Evolutionary conservation across 768 basidiomycete species (phyloP).

Genomic region (Lactarius psammicola): DNA sequence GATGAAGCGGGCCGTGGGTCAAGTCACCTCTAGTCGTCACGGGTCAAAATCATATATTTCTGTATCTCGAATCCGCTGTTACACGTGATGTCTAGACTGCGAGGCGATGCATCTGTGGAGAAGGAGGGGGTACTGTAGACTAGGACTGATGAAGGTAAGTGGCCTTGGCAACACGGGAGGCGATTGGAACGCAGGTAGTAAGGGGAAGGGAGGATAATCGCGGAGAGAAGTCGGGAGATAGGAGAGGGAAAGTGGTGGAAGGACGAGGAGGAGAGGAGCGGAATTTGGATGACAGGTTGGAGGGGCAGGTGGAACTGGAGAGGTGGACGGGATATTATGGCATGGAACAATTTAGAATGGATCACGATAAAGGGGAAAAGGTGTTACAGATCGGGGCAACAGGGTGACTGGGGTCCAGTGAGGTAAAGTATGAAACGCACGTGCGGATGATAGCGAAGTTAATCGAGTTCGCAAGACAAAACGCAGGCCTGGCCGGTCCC

Average conservation of each 20-base stretch:
- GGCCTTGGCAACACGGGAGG: background rate
- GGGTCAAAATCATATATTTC: too few relatives aligned
- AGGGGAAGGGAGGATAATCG: background rate
- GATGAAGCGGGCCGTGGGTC: background rate
- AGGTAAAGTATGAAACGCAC: slow-evolving; percentile 3
- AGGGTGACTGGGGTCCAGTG: slow-evolving; percentile 1
- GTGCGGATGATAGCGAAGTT: background rate
- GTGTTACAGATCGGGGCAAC: background rate
- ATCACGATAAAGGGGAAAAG: background rate
- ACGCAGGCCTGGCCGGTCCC: background rate
- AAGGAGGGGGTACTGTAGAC: background rate
- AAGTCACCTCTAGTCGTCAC: too few relatives aligned
- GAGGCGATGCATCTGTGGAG: too few relatives aligned
- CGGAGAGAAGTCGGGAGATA: background rate
- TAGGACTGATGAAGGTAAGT: background rate
- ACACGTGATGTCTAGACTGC: background rate
- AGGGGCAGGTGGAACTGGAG: too few relatives aligned
- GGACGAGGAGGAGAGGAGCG: background rate
- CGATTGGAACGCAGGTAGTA: too few relatives aligned
- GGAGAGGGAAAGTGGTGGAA: background rate
- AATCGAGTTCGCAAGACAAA: background rate
- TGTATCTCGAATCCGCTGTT: background rate
- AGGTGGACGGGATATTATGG: background rate
- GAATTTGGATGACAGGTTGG: background rate
- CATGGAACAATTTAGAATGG: background rate